Evolutionary conservation across 2,329 filamentous ascomycete species (phyloP), one percentile per base, ranked within the genome.

Genomic region (Aureobasidium sp.): DNA sequence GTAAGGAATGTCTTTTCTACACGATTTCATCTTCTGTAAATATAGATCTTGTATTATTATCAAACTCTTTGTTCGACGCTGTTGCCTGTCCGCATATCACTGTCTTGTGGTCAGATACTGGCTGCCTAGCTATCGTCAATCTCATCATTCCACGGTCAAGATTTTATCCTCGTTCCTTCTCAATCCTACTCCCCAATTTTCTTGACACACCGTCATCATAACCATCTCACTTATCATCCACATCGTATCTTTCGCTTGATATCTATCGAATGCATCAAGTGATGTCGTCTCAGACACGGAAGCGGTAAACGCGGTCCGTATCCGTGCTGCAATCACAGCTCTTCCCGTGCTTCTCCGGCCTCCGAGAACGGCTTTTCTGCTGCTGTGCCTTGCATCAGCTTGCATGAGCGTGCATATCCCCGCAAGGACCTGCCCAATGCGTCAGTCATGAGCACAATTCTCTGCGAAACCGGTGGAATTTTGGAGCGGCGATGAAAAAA

Each of bases 241-340:
- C 40, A 54, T 57, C 53, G 39, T 57, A 57, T 45, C 40, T 57
- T 57, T 45, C 45, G 37, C 39, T 57, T 57, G 40, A 24, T 45
- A 57, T 45, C 40, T 44, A 44, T 45, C 37, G n/a, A 29, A 14
- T 33, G 19, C 19, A 57, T 22, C 17, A 24, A 33, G 5, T 45
- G 53, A 57, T 57, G 39, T 57, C 40, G 53, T 17, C 9, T 22
- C 11, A 3, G 3, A 33, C 17, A 17, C 53, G 53, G 53, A 35
- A 35, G 9, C 53, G 52, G n/a, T n/a, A n/a, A n/a, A n/a, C n/a
- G n/a, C n/a, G n/a, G 50, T n/a, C 50, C 48, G 24, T 14, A 14
- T 49, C 17, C 47, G 14, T 33, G 29, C 15, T 5, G 9, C 33
- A n/a, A 14, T 19, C 5, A 4, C 12, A n/a, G 15, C 6, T 6